Base-by-base conservation (phyloP, 1,284 basidiomycete genomes). In the Austropuccinia psidii region DNA sequence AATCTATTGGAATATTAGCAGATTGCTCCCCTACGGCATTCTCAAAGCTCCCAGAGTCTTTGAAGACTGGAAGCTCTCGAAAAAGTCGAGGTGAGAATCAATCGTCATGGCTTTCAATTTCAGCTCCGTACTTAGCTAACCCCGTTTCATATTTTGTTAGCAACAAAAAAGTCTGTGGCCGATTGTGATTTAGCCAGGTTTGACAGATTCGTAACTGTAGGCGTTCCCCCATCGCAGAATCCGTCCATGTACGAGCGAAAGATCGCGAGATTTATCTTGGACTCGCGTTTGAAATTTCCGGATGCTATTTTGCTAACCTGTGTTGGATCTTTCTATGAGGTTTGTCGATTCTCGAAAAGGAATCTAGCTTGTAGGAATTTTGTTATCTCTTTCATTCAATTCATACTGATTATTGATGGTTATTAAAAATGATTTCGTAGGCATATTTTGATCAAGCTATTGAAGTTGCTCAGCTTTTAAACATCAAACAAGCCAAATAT, bases 251-350 rank as follows among this genome's bases (percentile, higher is more conserved):
- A 70, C 35, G 43, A 39, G 4, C 43, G 50, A 41, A 70, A 70
- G n/a, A 50, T 70, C 31, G 27, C 67, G 15, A 70, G 60, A 47
- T 70, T 70, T 50, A 55, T 96, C 27, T 83, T 87, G 75, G 81
- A 86, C 21, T 91, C 94, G 79, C 84, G 89, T 43, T 82, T 83
- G 43, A 86, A 84, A 65, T 96, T 92, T 79, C 90, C 93, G 15
- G 89, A 93, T 79, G 94, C 91, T 78, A 85, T 95, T 39, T 83
- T 96, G 21, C 84, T 97, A 6, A 96, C 93, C 3, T 87, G 91
- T 72, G 92, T 96, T 15, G 93, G 93, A 21, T 89, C 91, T 77
- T 97, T 97, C 81, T 97, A 94, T 80, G 93, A 97, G 85, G 93
- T 91, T 79, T 70, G 82, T 68, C 15, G 61, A 55, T 33, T 19